phyloP scores from a whole-genome alignment of 495 filamentous ascomycete species.

The Daldinia vernicosa region DNA sequence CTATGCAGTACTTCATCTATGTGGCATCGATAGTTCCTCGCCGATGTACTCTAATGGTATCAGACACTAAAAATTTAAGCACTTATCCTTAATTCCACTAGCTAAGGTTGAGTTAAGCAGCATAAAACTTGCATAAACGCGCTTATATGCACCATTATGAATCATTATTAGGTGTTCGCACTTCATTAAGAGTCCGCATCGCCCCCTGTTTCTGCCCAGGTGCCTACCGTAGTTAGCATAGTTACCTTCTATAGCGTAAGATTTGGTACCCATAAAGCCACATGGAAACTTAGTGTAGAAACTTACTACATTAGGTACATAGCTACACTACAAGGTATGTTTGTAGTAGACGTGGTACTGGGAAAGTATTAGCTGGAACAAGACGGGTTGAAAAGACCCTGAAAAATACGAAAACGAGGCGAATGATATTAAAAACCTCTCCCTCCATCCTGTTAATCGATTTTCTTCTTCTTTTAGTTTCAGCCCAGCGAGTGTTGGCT shows the following conservation, averaged over 20 bases:
- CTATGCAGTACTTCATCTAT: neutral
- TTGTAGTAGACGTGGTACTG: neutral
- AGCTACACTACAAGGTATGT: too few relatives aligned
- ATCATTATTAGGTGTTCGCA: neutral
- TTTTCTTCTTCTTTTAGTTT: conserved; percentile 6
- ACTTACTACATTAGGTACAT: neutral
- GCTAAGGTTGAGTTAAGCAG: conserved; percentile 14
- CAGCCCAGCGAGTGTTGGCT: conserved; percentile 23
- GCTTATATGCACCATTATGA: neutral
- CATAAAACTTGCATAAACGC: conserved; percentile 11
- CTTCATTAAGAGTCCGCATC: neutral
- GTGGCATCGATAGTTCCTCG: too few relatives aligned
- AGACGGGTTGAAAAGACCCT: conserved; percentile 18
- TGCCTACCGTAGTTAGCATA: neutral
- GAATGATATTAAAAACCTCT: conserved; percentile 37
- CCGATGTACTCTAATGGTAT: neutral
- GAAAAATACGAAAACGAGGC: conserved; percentile 42
- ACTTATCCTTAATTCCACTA: neutral
- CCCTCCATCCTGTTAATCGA: conserved; percentile 21
- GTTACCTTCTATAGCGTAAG: conserved; percentile 2
- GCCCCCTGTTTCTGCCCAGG: neutral
- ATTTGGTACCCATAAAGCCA: conserved; percentile 32
- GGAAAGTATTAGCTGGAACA: neutral
- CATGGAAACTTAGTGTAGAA: conserved; percentile 31
- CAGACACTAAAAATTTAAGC: neutral